Base-by-base conservation (phyloP, 2,329 filamentous ascomycete genomes). In the Colletotrichum truncatum region DNA sequence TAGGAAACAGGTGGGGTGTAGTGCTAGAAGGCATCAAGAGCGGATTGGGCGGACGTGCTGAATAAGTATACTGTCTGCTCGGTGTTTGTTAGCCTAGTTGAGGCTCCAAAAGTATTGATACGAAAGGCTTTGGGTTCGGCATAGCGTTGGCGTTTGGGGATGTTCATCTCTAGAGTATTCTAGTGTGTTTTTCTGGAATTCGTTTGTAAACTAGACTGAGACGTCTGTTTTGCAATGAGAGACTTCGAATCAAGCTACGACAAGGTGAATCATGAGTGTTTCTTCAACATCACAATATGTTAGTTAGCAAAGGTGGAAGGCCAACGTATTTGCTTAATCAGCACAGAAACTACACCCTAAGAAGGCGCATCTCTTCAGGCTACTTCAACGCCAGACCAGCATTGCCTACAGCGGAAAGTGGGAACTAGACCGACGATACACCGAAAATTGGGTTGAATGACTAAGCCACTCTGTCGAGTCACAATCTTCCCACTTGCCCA, bases 21-120 rank as follows among this genome's bases (percentile, higher is more conserved):
- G 77, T 87, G 7, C 68, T 87, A 3, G 84, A 86, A 57, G 84
- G 84, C 0, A 82, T 87, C 70, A 85, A 80, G 73, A 77, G 76
- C 10, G 84, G 84, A 3, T 74, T 80, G 14, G 67, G 61, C 3
- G 56, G 67, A 10, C 65, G 67, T 6, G 58, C 46, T 8, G 53
- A 60, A 25, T 68, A 39, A 61, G 6, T 10, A 9, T 23, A 9
- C 7, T 2, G 25, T 11, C n/a, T n/a, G n/a, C n/a, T n/a, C n/a
- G n/a, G n/a, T 7, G n/a, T n/a, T 5, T 12, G 14, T 2, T 8
- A 5, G 9, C 7, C 16, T 5, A 2, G 11, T 28, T 32, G 18
- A 30, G 2, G 21, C 7, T 49, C 8, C 39, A 16, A 48, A n/a
- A 34, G 3, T 49, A 7, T 12, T 23, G 26, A 28, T n/a, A 21